Evolutionary conservation across 2,329 filamentous ascomycete genomes (phyloP), one percentile per base, ranked within the genome.

Genomic region (Cladophialophora bantiana): DNA sequence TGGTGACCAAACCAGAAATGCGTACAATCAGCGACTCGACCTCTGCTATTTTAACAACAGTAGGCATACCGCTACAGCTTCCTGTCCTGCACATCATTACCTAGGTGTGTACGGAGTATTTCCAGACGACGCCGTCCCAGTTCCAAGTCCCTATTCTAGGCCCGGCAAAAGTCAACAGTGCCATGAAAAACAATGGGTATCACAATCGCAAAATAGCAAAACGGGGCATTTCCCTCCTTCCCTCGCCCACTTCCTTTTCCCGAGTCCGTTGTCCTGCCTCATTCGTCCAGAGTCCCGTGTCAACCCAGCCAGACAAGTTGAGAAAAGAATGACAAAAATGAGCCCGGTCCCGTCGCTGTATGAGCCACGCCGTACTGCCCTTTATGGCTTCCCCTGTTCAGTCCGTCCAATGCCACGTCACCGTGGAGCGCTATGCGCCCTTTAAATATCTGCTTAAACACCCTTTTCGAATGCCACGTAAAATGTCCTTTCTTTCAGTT

Each of bases 151-250:
- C 45, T 18, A 50, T 42, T 9, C 20, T 18, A 1, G 20, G 32
- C 26, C 53, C 31, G 7, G 35, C 53, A 9, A 20, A n/a, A 12
- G 13, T 35, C 53, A 35, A 45, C 2, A 50, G 45, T 50, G 26
- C 18, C 4, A 50, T 45, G 40, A 55, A 34, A 36, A 15, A 7
- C 53, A 55, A 50, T 7, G 45, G 45, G 45, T 50, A 50, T 50
- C 45, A 26, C 45, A 50, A 4, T 26, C 45, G 45, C 18, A 26
- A 26, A 50, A 26, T 50, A 20, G 20, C 20, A 50, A 42, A 26
- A 26, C 26, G 26, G 26, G 26, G 26, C 26, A 26, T 26, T 26
- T 26, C 26, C 26, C 26, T 26, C 45, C 42, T 48, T 48, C n/a
- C 45, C 36, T 42, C 20, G n/a, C 34, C 31, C 35, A 56, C 40